A percentile compares a stretch with the other conserved stretches of the same genome.
Evolutionary conservation across 164 flowering plant genomes (phyloP).

Genomic region (Nelumbo lutea): DNA sequence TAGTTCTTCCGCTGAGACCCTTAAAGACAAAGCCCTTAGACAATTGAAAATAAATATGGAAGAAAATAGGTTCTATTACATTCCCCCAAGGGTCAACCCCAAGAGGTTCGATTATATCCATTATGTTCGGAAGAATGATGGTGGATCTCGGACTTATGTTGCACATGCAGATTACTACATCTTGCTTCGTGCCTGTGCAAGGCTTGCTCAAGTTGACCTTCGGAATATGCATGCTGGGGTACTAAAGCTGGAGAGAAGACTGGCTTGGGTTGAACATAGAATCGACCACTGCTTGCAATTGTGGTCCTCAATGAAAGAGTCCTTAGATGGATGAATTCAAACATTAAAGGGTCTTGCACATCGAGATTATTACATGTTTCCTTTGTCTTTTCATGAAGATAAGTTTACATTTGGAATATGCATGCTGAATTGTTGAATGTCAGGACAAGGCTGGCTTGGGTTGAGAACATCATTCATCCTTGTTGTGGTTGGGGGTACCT

Average conservation of each 20-base stretch:
- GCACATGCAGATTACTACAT: slow-evolving; percentile 91
- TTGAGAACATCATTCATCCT: too few species aligned
- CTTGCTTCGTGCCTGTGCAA: slow-evolving; percentile 76
- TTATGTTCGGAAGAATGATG: slow-evolving; percentile 47
- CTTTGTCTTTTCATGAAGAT: too few species aligned
- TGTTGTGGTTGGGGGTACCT: too few species aligned
- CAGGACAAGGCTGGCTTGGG: too few species aligned
- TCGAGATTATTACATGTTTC: too few species aligned
- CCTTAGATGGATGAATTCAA: too few species aligned
- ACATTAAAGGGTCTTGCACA: too few species aligned
- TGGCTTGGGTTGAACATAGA: slow-evolving; percentile 56
- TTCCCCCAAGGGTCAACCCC: slow-evolving; percentile 52
- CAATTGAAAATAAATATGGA: slow-evolving; percentile 68
- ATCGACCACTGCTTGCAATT: slow-evolving; percentile 40
- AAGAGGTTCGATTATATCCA: slow-evolving; percentile 55
- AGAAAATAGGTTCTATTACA: slow-evolving; percentile 56
- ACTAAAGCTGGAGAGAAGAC: slow-evolving; percentile 55
- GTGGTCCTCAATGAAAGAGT: background rate
- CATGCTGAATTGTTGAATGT: too few species aligned
- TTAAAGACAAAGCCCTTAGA: slow-evolving; percentile 36
- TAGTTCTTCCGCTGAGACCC: slow-evolving; percentile 8
- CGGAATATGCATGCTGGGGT: slow-evolving; percentile 64
- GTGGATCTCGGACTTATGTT: slow-evolving; percentile 44
- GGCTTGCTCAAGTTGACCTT: slow-evolving; percentile 53
- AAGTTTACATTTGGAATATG: too few species aligned